phyloP scores from a whole-genome alignment of 1,284 basidiomycete genomes.

The Apiotrichum gamsii region DNA sequence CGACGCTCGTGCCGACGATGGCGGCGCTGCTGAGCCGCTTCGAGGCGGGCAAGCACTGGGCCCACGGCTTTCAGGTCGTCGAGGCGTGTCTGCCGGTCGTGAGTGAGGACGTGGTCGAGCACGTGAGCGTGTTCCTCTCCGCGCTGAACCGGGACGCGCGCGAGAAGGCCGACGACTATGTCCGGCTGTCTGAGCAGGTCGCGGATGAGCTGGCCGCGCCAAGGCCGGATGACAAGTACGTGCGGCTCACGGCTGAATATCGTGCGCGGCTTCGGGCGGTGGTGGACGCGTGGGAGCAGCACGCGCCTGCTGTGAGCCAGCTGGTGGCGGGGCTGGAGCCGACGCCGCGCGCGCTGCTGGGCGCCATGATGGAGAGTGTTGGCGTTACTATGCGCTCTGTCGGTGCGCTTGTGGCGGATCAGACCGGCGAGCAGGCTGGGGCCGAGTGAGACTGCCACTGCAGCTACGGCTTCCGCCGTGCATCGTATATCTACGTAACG shows the following conservation, averaged over 20 bases:
- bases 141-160: not conserved
- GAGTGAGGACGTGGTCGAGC: not conserved
- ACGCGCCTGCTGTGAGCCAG: not conserved
- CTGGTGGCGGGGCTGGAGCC: not conserved
- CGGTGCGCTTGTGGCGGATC: too few species aligned
- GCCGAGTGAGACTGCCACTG: too few species aligned
- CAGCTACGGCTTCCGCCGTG: too few species aligned
- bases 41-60: not conserved
- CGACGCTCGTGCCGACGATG: not conserved
- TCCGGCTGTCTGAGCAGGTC: not conserved
- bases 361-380: not conserved
- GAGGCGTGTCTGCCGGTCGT: not conserved
- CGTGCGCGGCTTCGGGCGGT: too few species aligned
- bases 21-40: slow-evolving; percentile 5
- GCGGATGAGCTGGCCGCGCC: not conserved
- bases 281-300: not conserved
- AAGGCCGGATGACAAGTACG: not conserved
- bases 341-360: not conserved
- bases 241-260: too few species aligned
- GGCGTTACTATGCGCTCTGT: too few species aligned
- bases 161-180: not conserved
- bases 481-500: too few species aligned
- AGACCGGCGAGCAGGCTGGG: too few species aligned
- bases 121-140: not conserved
- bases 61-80: not conserved